These are phyloP conservation scores for Sarocladium brachiariae DNA, from an alignment of 2,329 filamentous ascomycete genomes.

Conservation along the genomic window DNA sequence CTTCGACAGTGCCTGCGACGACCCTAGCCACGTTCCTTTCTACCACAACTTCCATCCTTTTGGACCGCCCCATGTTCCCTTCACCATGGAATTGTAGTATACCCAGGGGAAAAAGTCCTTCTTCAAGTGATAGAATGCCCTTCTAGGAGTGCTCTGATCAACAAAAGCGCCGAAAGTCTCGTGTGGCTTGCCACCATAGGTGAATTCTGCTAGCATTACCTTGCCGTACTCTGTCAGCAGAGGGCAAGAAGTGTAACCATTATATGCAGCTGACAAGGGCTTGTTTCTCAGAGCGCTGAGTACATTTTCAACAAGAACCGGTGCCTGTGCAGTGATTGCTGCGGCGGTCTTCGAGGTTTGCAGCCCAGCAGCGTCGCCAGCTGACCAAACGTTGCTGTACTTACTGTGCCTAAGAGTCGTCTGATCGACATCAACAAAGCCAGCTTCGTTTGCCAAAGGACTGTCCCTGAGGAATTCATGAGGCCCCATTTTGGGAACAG, in stretches of 20 bases:
- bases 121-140: conserved; percentile 55
- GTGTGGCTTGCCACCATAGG: conserved; percentile 55
- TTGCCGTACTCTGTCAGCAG: conserved; percentile 52
- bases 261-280: conserved; percentile 36
- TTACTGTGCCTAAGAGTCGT: conserved; percentile 45
- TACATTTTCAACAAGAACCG: conserved; percentile 43
- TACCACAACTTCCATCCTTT: conserved; percentile 39
- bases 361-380: conserved; percentile 51
- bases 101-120: conserved; percentile 65
- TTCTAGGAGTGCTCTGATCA: conserved; percentile 49
- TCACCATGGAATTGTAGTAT: conserved; percentile 53
- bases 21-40: no score
- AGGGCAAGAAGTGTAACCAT: conserved; percentile 51
- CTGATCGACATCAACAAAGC: conserved; percentile 52
- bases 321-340: conserved; percentile 44
- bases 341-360: conserved; percentile 52
- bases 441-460: conserved; percentile 45
- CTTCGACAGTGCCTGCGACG: no score
- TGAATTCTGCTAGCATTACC: conserved; percentile 59
- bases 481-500: conserved; percentile 52
- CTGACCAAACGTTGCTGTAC: conserved; percentile 51
- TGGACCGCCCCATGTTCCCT: conserved; percentile 55
- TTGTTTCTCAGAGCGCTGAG: conserved; percentile 38
- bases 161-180: conserved; percentile 51
- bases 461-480: conserved; percentile 48